phyloP scores from a whole-genome alignment of 306 rosid genomes.

The Inga oerstediana region DNA sequence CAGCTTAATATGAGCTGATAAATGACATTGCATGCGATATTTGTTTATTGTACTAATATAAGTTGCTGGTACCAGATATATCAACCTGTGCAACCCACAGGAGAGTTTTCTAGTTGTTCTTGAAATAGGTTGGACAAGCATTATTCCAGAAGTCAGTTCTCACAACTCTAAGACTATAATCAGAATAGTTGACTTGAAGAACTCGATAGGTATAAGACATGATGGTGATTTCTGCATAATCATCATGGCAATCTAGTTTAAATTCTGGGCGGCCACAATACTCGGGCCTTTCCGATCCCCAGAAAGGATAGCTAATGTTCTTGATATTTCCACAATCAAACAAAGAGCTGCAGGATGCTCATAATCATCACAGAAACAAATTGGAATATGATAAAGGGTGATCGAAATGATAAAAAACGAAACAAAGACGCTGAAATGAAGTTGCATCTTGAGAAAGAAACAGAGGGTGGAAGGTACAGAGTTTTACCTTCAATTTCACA shows the following conservation, averaged over 20 bases:
- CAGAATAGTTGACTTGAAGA: constrained; percentile 28
- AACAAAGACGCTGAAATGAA: constrained; percentile 23
- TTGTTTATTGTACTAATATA: no score
- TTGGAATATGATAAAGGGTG: constrained; percentile 32
- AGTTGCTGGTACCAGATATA: no score
- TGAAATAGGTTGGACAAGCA: constrained; percentile 34
- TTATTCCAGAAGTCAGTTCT: constrained; percentile 48
- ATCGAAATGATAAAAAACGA: constrained; percentile 37
- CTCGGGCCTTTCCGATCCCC: constrained; percentile 46
- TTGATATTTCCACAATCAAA: constrained; percentile 11
- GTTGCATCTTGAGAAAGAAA: constrained; percentile 37
- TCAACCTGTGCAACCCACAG: no score
- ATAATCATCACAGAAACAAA: constrained; percentile 15
- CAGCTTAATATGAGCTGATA: no score
- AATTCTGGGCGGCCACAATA: constrained; percentile 63
- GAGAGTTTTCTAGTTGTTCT: neutral
- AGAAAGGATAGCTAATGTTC: constrained; percentile 53
- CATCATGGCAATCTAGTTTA: constrained; percentile 42
- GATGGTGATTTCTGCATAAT: constrained; percentile 32
- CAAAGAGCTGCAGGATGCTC: constrained; percentile 30
- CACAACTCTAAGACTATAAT: constrained; percentile 35
- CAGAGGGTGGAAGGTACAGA: constrained; percentile 4
- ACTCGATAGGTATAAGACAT: constrained; percentile 29
- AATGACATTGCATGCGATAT: no score
- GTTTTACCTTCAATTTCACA: neutral